Percentiles rank a stretch among this genome's conserved stretches.
These are phyloP conservation scores for Stylosanthes scabra DNA, from an alignment of 331 rosid species.

Conservation along the genomic window DNA sequence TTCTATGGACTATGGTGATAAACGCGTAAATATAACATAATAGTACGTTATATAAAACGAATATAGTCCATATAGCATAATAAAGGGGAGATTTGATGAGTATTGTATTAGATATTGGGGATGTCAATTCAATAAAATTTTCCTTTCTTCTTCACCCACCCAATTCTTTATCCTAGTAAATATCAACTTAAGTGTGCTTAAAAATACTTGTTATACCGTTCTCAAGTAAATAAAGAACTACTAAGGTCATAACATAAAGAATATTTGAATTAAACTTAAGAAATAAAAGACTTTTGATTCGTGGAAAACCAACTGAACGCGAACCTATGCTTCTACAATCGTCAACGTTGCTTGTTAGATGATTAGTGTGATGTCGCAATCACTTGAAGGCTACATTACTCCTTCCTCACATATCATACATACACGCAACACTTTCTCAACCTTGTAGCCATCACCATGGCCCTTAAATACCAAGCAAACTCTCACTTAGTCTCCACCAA, in stretches of 20 bases:
- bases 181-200: constrained; percentile 25
- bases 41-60: too few relatives aligned
- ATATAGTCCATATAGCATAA: too few relatives aligned
- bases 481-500: constrained; percentile 14
- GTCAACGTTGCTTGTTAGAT: constrained; percentile 43
- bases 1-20: too few relatives aligned
- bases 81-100: too few relatives aligned
- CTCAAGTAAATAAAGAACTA: background rate
- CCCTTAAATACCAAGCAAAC: constrained; percentile 43
- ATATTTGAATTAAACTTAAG: background rate
- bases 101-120: too few relatives aligned
- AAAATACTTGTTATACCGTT: background rate
- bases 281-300: constrained; percentile 10
- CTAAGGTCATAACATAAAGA: constrained; percentile 10
- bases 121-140: too few relatives aligned
- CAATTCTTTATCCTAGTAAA: background rate
- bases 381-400: constrained; percentile 63
- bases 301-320: constrained; percentile 6
- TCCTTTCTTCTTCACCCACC: too few relatives aligned
- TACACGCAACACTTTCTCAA: constrained; percentile 42
- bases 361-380: constrained; percentile 58
- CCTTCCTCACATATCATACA: constrained; percentile 48
- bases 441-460: background rate
- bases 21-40: too few relatives aligned
- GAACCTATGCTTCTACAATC: constrained; percentile 2